These are phyloP conservation scores for Parietaria judaica DNA, from an alignment of 306 rosid species.

Conservation along the genomic window DNA sequence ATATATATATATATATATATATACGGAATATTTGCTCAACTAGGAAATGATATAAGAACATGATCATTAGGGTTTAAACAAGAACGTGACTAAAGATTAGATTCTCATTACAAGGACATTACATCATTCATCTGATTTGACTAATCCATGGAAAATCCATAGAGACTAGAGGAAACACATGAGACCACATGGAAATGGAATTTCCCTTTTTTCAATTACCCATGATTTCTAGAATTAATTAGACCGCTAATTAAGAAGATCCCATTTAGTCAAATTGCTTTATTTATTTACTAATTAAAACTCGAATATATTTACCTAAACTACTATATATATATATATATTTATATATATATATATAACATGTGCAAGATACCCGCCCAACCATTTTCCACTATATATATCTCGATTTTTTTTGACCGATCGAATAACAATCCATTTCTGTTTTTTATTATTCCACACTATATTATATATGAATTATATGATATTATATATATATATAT, in stretches of 20 bases:
- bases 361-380: slow-evolving; percentile 37
- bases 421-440: slow-evolving; percentile 7
- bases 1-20: not conserved
- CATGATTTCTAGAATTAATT: slow-evolving; percentile 25
- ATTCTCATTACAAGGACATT: slow-evolving; percentile 15
- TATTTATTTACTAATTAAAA: slow-evolving; percentile 6
- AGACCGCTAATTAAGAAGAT: slow-evolving; percentile 28
- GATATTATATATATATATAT: not conserved
- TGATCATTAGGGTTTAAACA: slow-evolving; percentile 33
- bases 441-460: too few relatives aligned
- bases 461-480: not conserved
- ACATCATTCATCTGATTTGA: slow-evolving; percentile 32
- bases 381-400: slow-evolving; percentile 12
- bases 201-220: not conserved
- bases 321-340: slow-evolving; percentile 8
- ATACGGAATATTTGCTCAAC: slow-evolving; percentile 15
- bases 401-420: slow-evolving; percentile 24
- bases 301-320: slow-evolving; percentile 16
- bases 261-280: slow-evolving; percentile 10
- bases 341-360: slow-evolving; percentile 13
- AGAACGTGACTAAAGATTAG: slow-evolving; percentile 42
- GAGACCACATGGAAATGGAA: slow-evolving; percentile 70
- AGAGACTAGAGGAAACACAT: slow-evolving; percentile 43
- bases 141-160: slow-evolving; percentile 12
- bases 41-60: slow-evolving; percentile 39